Percentiles rank a stretch among this genome's conserved stretches.
phyloP scores from a whole-genome alignment of 2,329 filamentous ascomycete species.

The Trichoderma sp. region DNA sequence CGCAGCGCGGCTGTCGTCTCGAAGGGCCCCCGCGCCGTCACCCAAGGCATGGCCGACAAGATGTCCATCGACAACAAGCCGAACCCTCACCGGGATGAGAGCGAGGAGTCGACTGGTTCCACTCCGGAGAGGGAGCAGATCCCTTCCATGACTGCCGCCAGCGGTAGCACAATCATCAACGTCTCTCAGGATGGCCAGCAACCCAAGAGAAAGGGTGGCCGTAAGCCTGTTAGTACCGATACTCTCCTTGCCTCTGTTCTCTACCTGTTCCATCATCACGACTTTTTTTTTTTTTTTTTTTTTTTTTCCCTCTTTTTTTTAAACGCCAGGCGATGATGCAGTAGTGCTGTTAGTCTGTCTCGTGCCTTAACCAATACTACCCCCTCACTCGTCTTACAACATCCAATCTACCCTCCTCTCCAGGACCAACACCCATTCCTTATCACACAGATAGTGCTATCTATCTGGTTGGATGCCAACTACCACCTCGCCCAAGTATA shows the following conservation, averaged over 20 bases:
- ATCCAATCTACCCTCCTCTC: not conserved
- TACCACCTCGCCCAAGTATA: not conserved
- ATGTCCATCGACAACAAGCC: constrained; percentile 58
- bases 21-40: constrained; percentile 35
- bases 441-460: not conserved
- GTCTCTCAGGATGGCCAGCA: constrained; percentile 54
- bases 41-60: constrained; percentile 59
- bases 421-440: not conserved
- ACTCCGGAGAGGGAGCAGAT: constrained; percentile 55
- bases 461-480: not conserved
- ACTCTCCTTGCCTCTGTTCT: not conserved
- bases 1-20: constrained; percentile 37
- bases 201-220: constrained; percentile 94
- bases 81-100: constrained; percentile 51
- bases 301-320: not conserved
- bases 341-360: not conserved
- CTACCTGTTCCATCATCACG: not conserved
- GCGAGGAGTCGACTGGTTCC: constrained; percentile 59
- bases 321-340: not conserved
- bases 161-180: constrained; percentile 27
- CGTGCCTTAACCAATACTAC: not conserved
- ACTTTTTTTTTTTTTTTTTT: not conserved
- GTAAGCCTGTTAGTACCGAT: constrained; percentile 79
- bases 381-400: not conserved
- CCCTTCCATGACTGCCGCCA: constrained; percentile 32